Percentiles rank a stretch among this genome's conserved stretches.
Conservation (phyloP, 176 grass and related monocot genomes). For the Carex pumila region DNA sequence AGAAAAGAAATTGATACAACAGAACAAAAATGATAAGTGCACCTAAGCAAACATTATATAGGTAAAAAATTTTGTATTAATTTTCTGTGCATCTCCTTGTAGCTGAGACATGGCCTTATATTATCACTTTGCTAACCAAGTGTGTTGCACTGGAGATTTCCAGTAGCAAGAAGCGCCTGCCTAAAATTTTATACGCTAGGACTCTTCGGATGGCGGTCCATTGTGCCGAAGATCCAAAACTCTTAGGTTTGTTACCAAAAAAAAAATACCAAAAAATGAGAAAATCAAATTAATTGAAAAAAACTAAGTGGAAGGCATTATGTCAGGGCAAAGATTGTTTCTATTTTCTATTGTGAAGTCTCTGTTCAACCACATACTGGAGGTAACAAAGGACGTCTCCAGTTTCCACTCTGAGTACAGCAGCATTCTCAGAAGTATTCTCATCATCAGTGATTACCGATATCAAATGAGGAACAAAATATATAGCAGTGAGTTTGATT, state of each 20-base stretch:
- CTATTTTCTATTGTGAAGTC: slow-evolving; percentile 49
- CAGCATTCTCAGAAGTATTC: slow-evolving; percentile 63
- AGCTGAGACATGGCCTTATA: slow-evolving; percentile 53
- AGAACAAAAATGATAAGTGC: too few species aligned
- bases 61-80: too few species aligned
- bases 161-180: slow-evolving; percentile 45
- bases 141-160: neutral
- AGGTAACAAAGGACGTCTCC: slow-evolving; percentile 62
- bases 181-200: slow-evolving; percentile 46
- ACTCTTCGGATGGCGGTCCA: slow-evolving; percentile 56
- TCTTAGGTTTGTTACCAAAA: slow-evolving; percentile 33
- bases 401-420: slow-evolving; percentile 60
- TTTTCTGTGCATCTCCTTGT: too few species aligned
- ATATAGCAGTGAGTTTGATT: neutral
- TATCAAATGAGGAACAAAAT: slow-evolving; percentile 9
- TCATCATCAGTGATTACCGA: slow-evolving; percentile 54
- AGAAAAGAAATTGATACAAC: too few species aligned
- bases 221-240: slow-evolving; percentile 45
- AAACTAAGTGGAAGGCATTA: too few species aligned
- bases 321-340: slow-evolving; percentile 18
- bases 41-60: too few species aligned
- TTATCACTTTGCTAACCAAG: slow-evolving; percentile 18
- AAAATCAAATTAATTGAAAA: too few species aligned
- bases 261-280: too few species aligned
- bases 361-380: slow-evolving; percentile 72